Conservation (phyloP, 495 filamentous ascomycete genomes). For the Cudoniella acicularis region DNA sequence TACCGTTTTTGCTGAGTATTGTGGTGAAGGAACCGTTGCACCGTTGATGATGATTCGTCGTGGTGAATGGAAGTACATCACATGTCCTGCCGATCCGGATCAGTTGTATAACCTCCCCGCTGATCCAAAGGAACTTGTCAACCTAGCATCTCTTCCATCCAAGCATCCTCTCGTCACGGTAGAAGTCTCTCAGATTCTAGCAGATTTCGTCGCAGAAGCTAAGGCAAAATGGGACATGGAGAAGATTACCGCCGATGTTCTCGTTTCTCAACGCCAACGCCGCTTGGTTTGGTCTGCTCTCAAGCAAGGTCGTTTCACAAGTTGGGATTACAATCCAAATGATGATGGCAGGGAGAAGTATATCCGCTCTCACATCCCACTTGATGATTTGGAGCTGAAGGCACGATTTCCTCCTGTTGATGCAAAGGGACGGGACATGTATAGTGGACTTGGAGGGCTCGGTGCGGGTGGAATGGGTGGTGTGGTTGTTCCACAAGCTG, state of each 20-base stretch:
- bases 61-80: conserved; percentile 78
- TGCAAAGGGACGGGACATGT: conserved; percentile 43
- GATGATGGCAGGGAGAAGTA: conserved; percentile 71
- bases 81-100: conserved; percentile 72
- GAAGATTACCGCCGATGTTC: conserved; percentile 62
- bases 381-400: conserved; percentile 64
- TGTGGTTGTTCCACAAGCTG: conserved; percentile 39
- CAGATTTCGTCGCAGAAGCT: conserved; percentile 63
- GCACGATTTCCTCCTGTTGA: conserved; percentile 66
- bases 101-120: conserved; percentile 71
- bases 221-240: conserved; percentile 69
- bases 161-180: conserved; percentile 14
- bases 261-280: conserved; percentile 67
- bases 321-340: conserved; percentile 76
- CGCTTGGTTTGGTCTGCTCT: conserved; percentile 72
- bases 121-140: conserved; percentile 71
- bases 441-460: conserved; percentile 6
- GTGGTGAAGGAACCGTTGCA: conserved; percentile 79
- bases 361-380: conserved; percentile 63
- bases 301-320: conserved; percentile 60
- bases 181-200: conserved; percentile 35
- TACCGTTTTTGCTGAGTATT: conserved; percentile 83
- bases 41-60: conserved; percentile 89
- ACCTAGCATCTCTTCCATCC: conserved; percentile 51
- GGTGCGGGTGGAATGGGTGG: conserved; percentile 27